Base-by-base conservation (phyloP, 495 filamentous ascomycete species). In the Pyronema omphalodes region DNA sequence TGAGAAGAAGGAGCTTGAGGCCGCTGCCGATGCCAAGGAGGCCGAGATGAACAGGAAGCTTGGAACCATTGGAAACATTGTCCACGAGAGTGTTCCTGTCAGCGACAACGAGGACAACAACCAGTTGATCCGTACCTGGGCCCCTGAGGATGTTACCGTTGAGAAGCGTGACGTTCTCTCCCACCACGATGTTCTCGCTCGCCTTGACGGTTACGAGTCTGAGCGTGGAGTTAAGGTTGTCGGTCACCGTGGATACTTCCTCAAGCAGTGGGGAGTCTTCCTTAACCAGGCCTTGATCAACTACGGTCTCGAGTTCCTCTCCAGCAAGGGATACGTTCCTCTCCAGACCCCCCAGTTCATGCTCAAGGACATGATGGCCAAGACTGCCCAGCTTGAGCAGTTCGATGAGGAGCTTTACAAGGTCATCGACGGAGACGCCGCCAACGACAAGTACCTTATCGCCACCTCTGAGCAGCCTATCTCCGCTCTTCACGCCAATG, bases 361-460 rank as follows among this genome's bases (percentile, higher is more conserved):
- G 91, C 75, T 89, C 50, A 82, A 80, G 69, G 84, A 93, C 39
- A 81, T 84, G 67, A 96, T 96, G 93, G 91, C 87, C n/a, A 95
- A 95, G 72, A 98, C 91, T 0, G 91, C 91, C 3, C 93, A 98
- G 70, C 78, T 98, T 14, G 86, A 89, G 64, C 84, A 96, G 58
- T 98, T 96, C 62, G 91, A 96, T 60, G 91, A 98, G 67, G 88
- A 96, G 64, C 69, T 96, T 39, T 98, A 98, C 71, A 96, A 98
- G 70, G 89, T 98, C 46, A 78, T 86, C 6, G 84, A 86, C 54
- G 83, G 85, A 56, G 85, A 93, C 44, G 76, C 84, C 48, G 74
- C 86, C 59, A 86, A 80, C 19, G 86, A 93, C 71, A 96, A 98
- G 68, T 98, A 96, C 63, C 76, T 96, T 12, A 98, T 98, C 68